These are phyloP conservation scores for Solanum bukasovii DNA, from an alignment of 257 asterid species.

Conservation along the genomic window DNA sequence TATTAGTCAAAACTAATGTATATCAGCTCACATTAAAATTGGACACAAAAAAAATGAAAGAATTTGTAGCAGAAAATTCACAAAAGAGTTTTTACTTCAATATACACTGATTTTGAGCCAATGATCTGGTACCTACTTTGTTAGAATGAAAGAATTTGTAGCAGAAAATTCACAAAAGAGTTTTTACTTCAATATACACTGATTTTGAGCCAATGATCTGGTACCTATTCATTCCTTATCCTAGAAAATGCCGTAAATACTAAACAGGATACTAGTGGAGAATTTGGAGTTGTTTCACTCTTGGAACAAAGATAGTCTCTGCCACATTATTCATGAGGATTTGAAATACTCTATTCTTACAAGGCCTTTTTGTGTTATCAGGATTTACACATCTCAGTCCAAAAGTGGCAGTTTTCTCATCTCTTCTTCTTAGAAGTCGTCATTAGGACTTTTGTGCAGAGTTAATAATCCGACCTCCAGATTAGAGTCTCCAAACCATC, in stretches of 20 bases:
- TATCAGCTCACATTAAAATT: neutral
- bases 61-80: neutral
- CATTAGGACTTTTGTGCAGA: slow-evolving; percentile 46
- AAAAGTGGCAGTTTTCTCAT: slow-evolving; percentile 48
- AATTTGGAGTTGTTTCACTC: slow-evolving; percentile 46
- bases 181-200: slow-evolving; percentile 17
- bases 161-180: neutral
- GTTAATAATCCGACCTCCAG: slow-evolving; percentile 13
- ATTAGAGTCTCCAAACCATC: slow-evolving; percentile 31
- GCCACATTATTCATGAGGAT: slow-evolving; percentile 56
- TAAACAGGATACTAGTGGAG: slow-evolving; percentile 56
- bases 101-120: slow-evolving; percentile 31
- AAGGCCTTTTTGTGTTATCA: slow-evolving; percentile 55
- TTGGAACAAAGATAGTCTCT: slow-evolving; percentile 51
- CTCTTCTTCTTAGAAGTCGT: slow-evolving; percentile 39
- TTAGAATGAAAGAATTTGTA: neutral
- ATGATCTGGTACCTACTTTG: slow-evolving; percentile 17
- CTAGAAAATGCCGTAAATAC: slow-evolving; percentile 58
- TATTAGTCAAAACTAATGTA: neutral
- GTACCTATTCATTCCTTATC: slow-evolving; percentile 31
- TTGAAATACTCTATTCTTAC: slow-evolving; percentile 75
- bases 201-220: slow-evolving; percentile 25
- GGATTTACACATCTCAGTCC: slow-evolving; percentile 75
- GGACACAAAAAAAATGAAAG: neutral
- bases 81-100: neutral